Conservation (phyloP, 1,139 yeast genomes). For the Zygosaccharomyces pseudobailii region DNA sequence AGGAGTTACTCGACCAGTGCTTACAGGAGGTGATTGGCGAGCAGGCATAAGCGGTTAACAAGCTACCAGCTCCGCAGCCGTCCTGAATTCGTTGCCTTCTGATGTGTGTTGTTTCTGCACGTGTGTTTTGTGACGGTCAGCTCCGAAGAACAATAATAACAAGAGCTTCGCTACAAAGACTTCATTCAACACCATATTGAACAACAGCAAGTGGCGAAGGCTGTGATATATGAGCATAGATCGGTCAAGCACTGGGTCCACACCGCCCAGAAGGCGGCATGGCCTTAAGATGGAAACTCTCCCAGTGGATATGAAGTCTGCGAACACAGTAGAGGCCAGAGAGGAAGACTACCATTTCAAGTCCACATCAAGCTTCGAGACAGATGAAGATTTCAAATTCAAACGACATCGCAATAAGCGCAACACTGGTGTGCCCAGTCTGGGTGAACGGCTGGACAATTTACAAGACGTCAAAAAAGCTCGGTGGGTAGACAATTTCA, state of each 20-base stretch:
- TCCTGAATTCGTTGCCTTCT: background rate
- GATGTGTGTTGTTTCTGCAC: background rate
- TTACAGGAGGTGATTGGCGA: conserved; percentile 18
- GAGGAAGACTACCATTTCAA: conserved; percentile 6
- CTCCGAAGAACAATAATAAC: background rate
- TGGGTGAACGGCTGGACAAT: conserved; percentile 31
- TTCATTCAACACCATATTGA: background rate
- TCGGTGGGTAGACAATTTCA: conserved; percentile 32
- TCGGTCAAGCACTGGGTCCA: conserved; percentile 11
- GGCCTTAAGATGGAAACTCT: conserved; percentile 12
- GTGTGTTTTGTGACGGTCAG: conserved; percentile 3
- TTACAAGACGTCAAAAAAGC: conserved; percentile 28
- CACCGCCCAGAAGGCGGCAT: conserved; percentile 11
- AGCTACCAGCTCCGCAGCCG: background rate
- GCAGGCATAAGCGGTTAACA: background rate
- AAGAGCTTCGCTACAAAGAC: background rate
- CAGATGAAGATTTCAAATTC: conserved; percentile 31
- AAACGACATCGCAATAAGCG: conserved; percentile 28
- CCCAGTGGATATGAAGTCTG: conserved; percentile 6
- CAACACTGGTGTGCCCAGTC: conserved; percentile 23
- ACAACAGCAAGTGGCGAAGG: background rate
- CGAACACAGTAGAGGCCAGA: background rate
- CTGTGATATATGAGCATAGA: conserved; percentile 11
- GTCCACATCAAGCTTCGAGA: conserved; percentile 18
- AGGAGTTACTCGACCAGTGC: conserved; percentile 16